phyloP scores from a whole-genome alignment of 2,329 filamentous ascomycete species.

The Cadophora malorum region DNA sequence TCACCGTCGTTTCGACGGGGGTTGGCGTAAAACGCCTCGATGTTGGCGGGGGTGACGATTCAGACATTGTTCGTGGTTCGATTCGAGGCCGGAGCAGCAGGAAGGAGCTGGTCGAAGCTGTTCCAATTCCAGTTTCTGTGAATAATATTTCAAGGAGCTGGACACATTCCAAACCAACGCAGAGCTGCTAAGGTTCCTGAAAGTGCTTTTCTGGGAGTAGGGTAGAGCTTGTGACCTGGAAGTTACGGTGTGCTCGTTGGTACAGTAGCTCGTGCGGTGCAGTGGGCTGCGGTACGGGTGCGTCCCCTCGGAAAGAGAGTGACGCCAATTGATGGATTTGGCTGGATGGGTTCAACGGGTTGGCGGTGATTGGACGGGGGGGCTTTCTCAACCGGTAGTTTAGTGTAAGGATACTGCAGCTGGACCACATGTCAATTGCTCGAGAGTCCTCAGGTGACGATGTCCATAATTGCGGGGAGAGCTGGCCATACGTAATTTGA shows the following conservation, averaged over 20 bases:
- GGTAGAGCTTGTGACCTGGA: constrained; percentile 25
- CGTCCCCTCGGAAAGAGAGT: constrained; percentile 11
- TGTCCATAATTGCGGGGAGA: constrained; percentile 6
- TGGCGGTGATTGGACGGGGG: constrained; percentile 11
- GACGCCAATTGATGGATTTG: constrained; percentile 17
- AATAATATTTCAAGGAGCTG: constrained; percentile 16
- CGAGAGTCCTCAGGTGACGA: constrained; percentile 3
- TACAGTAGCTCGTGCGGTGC: constrained; percentile 10
- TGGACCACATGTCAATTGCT: constrained; percentile 18
- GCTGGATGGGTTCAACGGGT: constrained; percentile 15
- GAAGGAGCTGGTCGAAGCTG: constrained; percentile 25
- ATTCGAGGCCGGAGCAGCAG: not conserved
- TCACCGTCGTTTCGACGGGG: constrained; percentile 46
- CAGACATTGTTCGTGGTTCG: constrained; percentile 36
- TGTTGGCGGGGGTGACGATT: constrained; percentile 40
- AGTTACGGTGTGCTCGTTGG: constrained; percentile 24
- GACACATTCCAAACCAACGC: constrained; percentile 16
- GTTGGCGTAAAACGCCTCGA: constrained; percentile 44
- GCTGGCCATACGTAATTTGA: constrained; percentile 14
- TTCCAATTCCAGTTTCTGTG: constrained; percentile 18
- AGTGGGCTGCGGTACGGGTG: not conserved
- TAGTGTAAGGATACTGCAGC: constrained; percentile 1
- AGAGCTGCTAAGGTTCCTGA: constrained; percentile 12
- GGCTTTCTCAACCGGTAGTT: constrained; percentile 7
- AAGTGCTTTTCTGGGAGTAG: not conserved